These are phyloP conservation scores for Globisporangium nagaii DNA, from an alignment of 352 stramenopile species.

Conservation along the genomic window DNA sequence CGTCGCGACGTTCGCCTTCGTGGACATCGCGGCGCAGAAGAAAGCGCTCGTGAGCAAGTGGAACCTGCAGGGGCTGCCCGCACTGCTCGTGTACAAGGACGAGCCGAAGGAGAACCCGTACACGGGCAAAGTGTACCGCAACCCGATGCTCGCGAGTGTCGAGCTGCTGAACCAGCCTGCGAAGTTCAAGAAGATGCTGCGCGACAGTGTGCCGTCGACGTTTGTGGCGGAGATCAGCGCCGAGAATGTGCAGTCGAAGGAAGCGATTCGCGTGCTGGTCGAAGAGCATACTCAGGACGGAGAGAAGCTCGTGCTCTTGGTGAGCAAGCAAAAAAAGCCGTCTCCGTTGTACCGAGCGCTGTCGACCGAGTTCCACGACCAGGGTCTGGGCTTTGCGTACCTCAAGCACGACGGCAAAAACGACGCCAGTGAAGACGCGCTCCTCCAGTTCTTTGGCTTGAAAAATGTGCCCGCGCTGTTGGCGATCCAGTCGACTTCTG, in stretches of 20 bases:
- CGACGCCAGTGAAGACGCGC: conserved; percentile 20
- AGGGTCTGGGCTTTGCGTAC: conserved; percentile 50
- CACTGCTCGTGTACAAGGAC: conserved; percentile 57
- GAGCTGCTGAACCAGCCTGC: conserved; percentile 33
- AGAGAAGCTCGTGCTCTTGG: conserved; percentile 34
- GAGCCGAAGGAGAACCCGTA: conserved; percentile 70
- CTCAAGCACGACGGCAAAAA: conserved; percentile 21
- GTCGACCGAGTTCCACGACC: conserved; percentile 46
- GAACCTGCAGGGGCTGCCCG: conserved; percentile 38
- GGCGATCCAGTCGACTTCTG: conserved; percentile 31
- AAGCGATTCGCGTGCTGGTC: conserved; percentile 21
- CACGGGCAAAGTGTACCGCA: conserved; percentile 55
- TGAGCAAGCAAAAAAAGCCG: conserved; percentile 61
- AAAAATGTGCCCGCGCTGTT: conserved; percentile 42
- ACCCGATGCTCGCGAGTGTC: conserved; percentile 26
- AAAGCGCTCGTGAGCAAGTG: conserved; percentile 48
- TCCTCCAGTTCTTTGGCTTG: conserved; percentile 27
- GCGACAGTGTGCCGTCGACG: conserved; percentile 45
- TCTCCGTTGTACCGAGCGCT: conserved; percentile 57
- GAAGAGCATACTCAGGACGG: conserved; percentile 8
- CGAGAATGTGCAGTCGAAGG: conserved; percentile 8
- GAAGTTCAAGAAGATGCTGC: conserved; percentile 59
- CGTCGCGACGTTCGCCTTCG: conserved; percentile 35
- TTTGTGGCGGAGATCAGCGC: conserved; percentile 36
- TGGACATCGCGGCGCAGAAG: conserved; percentile 26